phyloP scores from a whole-genome alignment of 768 basidiomycete species.

The Krasilnikovozyma curviuscula region DNA sequence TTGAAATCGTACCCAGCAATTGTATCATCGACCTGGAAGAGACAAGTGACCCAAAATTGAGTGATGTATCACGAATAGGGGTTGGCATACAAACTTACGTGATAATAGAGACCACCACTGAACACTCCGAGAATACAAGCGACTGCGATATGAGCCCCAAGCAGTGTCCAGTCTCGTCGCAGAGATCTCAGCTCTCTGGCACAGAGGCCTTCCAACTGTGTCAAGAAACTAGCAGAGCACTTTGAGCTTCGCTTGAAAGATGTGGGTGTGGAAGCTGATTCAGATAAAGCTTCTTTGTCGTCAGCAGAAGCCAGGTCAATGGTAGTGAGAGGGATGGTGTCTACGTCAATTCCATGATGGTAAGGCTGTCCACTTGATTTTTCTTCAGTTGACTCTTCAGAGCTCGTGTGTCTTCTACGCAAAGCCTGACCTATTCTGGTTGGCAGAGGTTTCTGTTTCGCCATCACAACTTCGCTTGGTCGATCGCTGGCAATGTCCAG shows the following conservation, averaged over 20 bases:
- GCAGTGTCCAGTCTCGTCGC: conserved; percentile 58
- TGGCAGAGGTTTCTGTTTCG: conserved; percentile 1
- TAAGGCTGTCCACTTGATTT: too few relatives aligned
- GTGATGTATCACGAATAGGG: too few relatives aligned
- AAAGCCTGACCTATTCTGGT: neutral
- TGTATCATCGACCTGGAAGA: too few relatives aligned
- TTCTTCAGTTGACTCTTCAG: too few relatives aligned
- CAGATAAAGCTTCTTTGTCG: neutral
- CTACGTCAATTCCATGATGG: too few relatives aligned
- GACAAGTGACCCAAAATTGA: too few relatives aligned
- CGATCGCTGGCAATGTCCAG: conserved; percentile 57
- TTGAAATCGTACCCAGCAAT: too few relatives aligned
- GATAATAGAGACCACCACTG: conserved; percentile 74
- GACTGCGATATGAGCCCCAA: conserved; percentile 55
- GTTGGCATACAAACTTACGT: conserved; percentile 41
- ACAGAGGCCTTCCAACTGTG: conserved; percentile 63
- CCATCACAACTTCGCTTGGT: conserved; percentile 7
- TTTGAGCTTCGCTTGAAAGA: conserved; percentile 15
- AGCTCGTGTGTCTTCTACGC: neutral
- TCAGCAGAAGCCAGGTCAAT: too few relatives aligned
- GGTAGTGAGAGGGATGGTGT: too few relatives aligned
- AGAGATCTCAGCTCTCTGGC: conserved; percentile 74
- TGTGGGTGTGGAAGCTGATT: neutral
- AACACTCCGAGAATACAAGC: conserved; percentile 63
- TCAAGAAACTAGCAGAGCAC: conserved; percentile 65